phyloP scores from a whole-genome alignment of 331 rosid genomes.

The Cucumis variabilis region DNA sequence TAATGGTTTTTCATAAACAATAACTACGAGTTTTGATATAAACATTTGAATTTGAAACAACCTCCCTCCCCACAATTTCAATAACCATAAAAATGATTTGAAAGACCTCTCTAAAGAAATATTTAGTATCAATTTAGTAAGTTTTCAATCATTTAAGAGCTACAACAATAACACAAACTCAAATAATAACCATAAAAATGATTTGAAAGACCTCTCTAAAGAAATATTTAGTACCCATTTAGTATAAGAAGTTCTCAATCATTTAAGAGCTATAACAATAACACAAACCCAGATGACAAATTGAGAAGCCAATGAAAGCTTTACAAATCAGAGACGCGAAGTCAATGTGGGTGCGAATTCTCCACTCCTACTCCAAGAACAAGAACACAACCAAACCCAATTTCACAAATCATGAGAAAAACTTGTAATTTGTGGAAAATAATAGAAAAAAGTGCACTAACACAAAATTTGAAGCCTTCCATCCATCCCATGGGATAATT shows the following conservation, averaged over 20 bases:
- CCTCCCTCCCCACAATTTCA: no score
- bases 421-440: no score
- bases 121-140: no score
- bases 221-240: background rate
- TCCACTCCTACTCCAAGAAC: conserved; percentile 63
- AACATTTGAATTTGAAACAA: no score
- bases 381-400: conserved; percentile 53
- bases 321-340: conserved; percentile 63
- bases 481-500: no score
- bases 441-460: no score
- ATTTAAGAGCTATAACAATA: conserved; percentile 63
- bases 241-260: conserved; percentile 64
- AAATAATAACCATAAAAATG: background rate
- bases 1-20: no score
- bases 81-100: no score
- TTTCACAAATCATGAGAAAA: conserved; percentile 70
- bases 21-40: no score
- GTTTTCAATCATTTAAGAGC: background rate
- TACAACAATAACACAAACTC: background rate
- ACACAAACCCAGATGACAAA: conserved; percentile 61
- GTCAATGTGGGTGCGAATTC: conserved; percentile 80
- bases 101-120: no score
- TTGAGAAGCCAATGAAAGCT: conserved; percentile 67
- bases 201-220: background rate
- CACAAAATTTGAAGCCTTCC: no score